Conservation (phyloP, 78 protist genomes). For the Anaeramoeba flamelloides region DNA sequence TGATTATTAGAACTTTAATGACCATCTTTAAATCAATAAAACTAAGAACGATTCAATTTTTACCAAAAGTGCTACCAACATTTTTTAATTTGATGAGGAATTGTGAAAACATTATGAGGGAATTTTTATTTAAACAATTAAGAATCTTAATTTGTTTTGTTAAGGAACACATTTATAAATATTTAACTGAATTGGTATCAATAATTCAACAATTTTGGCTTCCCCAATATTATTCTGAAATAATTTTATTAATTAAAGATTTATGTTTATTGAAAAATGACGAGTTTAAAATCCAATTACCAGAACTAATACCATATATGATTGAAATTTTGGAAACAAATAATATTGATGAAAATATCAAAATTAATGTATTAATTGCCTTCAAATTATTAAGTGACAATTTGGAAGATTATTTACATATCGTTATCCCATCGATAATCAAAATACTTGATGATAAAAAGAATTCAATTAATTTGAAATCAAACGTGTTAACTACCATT, state of each 20-base stretch:
- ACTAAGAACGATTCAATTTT: too few species aligned
- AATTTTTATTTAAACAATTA: too few species aligned
- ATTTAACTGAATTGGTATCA: slow-evolving; percentile 15
- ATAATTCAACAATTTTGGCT: slow-evolving; percentile 66
- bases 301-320: slow-evolving; percentile 61
- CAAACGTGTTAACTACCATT: too few species aligned
- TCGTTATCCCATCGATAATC: slow-evolving; percentile 66
- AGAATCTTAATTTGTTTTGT: too few species aligned
- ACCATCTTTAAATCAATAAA: too few species aligned
- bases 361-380: slow-evolving; percentile 43
- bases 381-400: slow-evolving; percentile 53
- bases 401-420: slow-evolving; percentile 66
- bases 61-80: too few species aligned
- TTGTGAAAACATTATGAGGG: too few species aligned
- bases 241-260: slow-evolving; percentile 58
- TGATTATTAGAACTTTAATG: too few species aligned
- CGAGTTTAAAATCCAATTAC: slow-evolving; percentile 64
- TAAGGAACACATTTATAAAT: slow-evolving; percentile 66
- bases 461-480: too few species aligned
- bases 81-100: too few species aligned
- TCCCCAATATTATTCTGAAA: slow-evolving; percentile 10
- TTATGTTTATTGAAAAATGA: slow-evolving; percentile 55
- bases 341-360: not conserved
- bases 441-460: too few species aligned
- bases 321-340: too few species aligned